Conservation (phyloP, 805 yeast genomes). For the Candida sithepensis region DNA sequence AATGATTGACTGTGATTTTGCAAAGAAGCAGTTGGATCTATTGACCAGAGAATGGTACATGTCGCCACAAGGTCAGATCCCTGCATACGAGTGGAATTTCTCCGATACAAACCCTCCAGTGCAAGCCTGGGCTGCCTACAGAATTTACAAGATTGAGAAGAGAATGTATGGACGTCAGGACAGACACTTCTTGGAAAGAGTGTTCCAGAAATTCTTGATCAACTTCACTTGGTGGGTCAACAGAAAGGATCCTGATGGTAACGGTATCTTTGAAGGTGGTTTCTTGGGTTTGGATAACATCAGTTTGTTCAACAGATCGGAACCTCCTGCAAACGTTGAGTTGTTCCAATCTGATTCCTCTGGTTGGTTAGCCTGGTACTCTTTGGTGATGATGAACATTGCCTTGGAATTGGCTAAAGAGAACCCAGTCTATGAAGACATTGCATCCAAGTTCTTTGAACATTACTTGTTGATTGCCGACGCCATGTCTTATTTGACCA, state of each 20-base stretch:
- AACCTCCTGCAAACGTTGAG: slow-evolving; percentile 90
- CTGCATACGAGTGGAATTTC: slow-evolving; percentile 96
- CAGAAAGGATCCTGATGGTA: slow-evolving; percentile 81
- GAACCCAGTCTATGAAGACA: slow-evolving; percentile 84
- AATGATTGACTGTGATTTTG: slow-evolving; percentile 89
- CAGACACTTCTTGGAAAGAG: slow-evolving; percentile 80
- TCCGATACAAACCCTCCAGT: slow-evolving; percentile 96
- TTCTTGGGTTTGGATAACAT: slow-evolving; percentile 90
- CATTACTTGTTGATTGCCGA: slow-evolving; percentile 89
- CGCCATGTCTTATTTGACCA: slow-evolving; percentile 70
- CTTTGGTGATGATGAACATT: slow-evolving; percentile 86
- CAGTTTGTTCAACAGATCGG: slow-evolving; percentile 89
- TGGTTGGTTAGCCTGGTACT: slow-evolving; percentile 96
- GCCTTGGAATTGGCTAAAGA: slow-evolving; percentile 86
- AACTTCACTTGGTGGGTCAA: slow-evolving; percentile 99
- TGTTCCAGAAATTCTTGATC: slow-evolving; percentile 82
- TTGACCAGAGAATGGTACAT: slow-evolving; percentile 93
- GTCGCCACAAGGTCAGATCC: slow-evolving; percentile 98
- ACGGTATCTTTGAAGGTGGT: slow-evolving; percentile 91
- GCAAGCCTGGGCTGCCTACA: slow-evolving; percentile 91
- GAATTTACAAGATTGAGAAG: slow-evolving; percentile 83
- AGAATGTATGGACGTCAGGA: slow-evolving; percentile 82
- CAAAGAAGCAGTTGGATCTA: slow-evolving; percentile 81
- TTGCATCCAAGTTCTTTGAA: slow-evolving; percentile 91
- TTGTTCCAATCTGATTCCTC: slow-evolving; percentile 94